A percentile compares a stretch with the other conserved stretches of the same genome.
Evolutionary conservation across 2,329 filamentous ascomycete genomes (phyloP).

Genomic region (Claviceps digitariae): DNA sequence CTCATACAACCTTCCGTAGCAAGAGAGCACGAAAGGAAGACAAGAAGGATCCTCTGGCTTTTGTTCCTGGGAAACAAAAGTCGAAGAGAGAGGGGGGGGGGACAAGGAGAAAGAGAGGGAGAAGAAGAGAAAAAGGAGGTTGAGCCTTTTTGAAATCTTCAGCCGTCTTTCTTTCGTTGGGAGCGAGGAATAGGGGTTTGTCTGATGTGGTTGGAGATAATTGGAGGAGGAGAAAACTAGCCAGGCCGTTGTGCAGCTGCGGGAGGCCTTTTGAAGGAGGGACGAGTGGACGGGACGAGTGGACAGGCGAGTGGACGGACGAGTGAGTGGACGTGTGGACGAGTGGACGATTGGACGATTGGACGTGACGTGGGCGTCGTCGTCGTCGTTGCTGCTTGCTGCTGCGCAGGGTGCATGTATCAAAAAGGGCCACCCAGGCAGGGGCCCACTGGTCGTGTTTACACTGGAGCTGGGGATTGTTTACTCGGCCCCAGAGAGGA

Average conservation of each 20-base stretch:
- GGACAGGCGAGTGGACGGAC: not conserved
- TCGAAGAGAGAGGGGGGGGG: constrained; percentile 26
- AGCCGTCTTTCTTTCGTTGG: constrained; percentile 17
- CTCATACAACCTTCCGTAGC: constrained; percentile 48
- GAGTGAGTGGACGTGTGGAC: not conserved
- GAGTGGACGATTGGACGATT: not conserved
- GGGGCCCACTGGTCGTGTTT: constrained; percentile 10
- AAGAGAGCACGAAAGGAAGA: constrained; percentile 50
- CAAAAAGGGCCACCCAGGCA: not conserved
- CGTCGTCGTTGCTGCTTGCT: not conserved
- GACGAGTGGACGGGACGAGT: constrained; percentile 14
- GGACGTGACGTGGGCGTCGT: not conserved
- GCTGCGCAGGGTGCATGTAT: constrained; percentile 14
- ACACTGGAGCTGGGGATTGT: constrained; percentile 11
- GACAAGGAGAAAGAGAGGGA: constrained; percentile 16
- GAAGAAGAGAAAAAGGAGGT: constrained; percentile 18
- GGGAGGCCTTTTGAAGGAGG: constrained; percentile 25
- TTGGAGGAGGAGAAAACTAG: constrained; percentile 21
- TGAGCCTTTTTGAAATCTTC: constrained; percentile 23
- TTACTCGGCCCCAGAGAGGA: constrained; percentile 13
- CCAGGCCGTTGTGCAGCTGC: constrained; percentile 17
- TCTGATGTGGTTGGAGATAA: constrained; percentile 24
- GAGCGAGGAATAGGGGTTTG: constrained; percentile 4
- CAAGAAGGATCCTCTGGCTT: constrained; percentile 55
- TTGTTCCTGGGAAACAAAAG: constrained; percentile 44